Conservation (phyloP, 2,329 filamentous ascomycete species). For the Penicillium nordicum region DNA sequence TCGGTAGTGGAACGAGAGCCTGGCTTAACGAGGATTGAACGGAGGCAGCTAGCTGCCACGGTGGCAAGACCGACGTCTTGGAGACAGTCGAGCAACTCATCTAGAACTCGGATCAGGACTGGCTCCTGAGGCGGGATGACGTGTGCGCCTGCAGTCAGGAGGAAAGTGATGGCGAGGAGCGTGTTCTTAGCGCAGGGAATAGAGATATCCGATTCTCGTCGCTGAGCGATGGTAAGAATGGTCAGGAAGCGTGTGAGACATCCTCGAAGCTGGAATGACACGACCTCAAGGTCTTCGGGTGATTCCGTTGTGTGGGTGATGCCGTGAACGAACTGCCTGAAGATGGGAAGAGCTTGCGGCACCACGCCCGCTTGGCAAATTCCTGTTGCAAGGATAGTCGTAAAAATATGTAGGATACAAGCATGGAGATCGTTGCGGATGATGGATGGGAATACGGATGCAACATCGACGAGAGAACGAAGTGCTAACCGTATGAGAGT, state of each 20-base stretch:
- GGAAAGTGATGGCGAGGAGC: slow-evolving; percentile 79
- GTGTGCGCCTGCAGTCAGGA: slow-evolving; percentile 77
- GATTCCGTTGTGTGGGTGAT: slow-evolving; percentile 51
- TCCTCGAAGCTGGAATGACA: slow-evolving; percentile 72
- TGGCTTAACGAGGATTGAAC: slow-evolving; percentile 72
- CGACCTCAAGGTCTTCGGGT: slow-evolving; percentile 41
- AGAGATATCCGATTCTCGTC: slow-evolving; percentile 63
- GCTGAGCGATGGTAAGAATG: slow-evolving; percentile 55
- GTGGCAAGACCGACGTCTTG: slow-evolving; percentile 61
- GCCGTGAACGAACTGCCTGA: slow-evolving; percentile 83
- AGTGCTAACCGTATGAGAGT: slow-evolving; percentile 75
- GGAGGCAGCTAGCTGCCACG: slow-evolving; percentile 84
- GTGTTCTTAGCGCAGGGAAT: slow-evolving; percentile 90
- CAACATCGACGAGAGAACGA: slow-evolving; percentile 86
- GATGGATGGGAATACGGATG: slow-evolving; percentile 91
- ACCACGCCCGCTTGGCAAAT: slow-evolving; percentile 84
- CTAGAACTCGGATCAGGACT: slow-evolving; percentile 69
- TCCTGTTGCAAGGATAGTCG: slow-evolving; percentile 83
- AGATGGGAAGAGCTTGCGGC: slow-evolving; percentile 82
- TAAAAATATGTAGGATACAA: slow-evolving; percentile 95
- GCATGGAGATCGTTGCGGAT: slow-evolving; percentile 96
- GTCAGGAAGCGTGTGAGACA: slow-evolving; percentile 78
- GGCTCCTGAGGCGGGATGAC: slow-evolving; percentile 71
- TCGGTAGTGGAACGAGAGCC: slow-evolving; percentile 61
- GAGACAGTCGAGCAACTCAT: slow-evolving; percentile 82